Conservation (phyloP, 768 basidiomycete genomes). For the Tricholoma sp. region DNA sequence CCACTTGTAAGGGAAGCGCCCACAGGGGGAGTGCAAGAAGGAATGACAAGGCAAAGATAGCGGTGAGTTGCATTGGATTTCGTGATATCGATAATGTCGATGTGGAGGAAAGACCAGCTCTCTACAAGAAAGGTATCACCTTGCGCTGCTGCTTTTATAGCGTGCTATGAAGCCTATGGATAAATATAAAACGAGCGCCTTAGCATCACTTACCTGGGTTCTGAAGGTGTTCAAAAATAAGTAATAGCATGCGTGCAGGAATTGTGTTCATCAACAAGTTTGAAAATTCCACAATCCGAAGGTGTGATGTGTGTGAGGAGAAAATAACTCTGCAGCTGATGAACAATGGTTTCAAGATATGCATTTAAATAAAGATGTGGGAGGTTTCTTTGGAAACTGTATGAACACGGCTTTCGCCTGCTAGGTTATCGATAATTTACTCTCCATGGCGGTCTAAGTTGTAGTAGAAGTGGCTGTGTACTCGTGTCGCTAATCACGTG, state of each 20-base stretch:
- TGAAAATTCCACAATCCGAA: too few relatives aligned
- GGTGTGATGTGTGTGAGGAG: too few relatives aligned
- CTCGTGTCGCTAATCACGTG: background rate
- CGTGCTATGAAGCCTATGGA: background rate
- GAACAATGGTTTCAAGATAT: too few relatives aligned
- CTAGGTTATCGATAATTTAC: too few relatives aligned
- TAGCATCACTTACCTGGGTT: background rate
- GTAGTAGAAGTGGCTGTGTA: background rate
- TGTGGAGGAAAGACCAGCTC: background rate
- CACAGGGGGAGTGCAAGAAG: background rate
- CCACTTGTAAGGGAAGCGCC: background rate
- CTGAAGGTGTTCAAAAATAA: background rate
- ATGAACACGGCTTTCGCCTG: too few relatives aligned
- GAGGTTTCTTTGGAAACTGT: too few relatives aligned
- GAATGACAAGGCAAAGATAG: background rate
- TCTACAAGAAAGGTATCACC: background rate
- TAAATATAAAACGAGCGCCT: background rate
- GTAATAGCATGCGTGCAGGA: too few relatives aligned
- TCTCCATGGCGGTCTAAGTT: too few relatives aligned
- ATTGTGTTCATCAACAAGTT: too few relatives aligned
- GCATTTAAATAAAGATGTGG: too few relatives aligned
- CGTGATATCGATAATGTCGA: background rate
- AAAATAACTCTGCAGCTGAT: too few relatives aligned
- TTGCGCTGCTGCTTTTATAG: background rate
- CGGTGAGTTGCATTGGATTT: background rate